Evolutionary conservation across 306 rosid genomes (phyloP).

Genomic region (Citrullus amarus): DNA sequence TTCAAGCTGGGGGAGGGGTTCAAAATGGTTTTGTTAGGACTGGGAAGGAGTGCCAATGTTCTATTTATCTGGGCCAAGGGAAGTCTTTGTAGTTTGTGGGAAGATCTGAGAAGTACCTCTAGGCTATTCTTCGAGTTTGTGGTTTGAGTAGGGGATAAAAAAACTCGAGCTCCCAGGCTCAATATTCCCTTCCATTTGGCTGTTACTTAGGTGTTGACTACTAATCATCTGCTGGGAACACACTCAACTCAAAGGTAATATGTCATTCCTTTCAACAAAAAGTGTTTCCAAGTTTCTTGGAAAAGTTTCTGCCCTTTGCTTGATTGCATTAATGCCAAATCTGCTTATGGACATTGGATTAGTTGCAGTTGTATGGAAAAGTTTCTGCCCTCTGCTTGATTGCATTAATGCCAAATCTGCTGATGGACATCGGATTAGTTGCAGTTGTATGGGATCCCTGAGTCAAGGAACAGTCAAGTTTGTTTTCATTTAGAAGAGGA

Average conservation of each 20-base stretch:
- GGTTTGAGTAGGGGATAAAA: neutral
- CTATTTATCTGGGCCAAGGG: neutral
- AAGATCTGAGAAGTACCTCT: neutral
- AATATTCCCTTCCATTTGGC: neutral
- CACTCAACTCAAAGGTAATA: neutral
- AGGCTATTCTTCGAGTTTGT: neutral
- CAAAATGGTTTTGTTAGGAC: neutral
- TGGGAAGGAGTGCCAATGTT: neutral
- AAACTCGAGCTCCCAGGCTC: neutral
- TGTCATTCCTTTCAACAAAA: neutral
- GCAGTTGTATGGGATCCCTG: too few species aligned
- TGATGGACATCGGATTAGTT: too few species aligned
- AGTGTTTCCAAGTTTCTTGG: neutral
- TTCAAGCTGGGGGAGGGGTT: neutral
- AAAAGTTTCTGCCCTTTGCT: too few species aligned
- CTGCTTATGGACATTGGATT: too few species aligned
- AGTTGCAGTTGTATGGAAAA: too few species aligned
- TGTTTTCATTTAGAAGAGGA: too few species aligned
- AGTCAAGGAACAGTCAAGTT: too few species aligned
- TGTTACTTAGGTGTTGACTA: neutral
- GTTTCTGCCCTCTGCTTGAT: too few species aligned
- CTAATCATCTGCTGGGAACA: neutral
- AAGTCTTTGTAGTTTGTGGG: neutral
- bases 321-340: too few species aligned
- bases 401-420: too few species aligned